Base-by-base conservation (phyloP, 1,139 yeast genomes). In the Wickerhamomyces sp. region DNA sequence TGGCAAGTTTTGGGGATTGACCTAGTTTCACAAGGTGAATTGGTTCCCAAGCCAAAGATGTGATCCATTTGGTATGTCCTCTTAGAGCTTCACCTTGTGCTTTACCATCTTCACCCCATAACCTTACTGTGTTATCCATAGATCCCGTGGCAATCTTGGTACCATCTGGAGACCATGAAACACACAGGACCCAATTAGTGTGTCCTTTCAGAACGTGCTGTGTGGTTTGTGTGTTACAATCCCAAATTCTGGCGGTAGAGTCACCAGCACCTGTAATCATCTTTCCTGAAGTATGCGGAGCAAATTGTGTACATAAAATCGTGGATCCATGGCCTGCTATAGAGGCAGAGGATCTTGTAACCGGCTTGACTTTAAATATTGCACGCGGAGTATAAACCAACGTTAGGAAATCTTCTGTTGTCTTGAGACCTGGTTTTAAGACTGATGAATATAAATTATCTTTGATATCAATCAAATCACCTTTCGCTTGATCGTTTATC, bases 261-360 rank as follows among this genome's bases (percentile, higher is more conserved):
- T 91, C 99, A 30, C 99, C 99, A 8, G 96, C 88, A 30, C 98
- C 99, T 0, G 96, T 83, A 31, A 87, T 93, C 82, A 91, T 78
- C 47, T 89, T 68, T 5, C 91, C 72, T 12, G 93, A 78, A 26
- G 91, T 81, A 52, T 84, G 74, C 23, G 98, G 98, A 1, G 98
- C 94, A 69, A 93, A 91, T 46, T 85, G 91, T 32, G 93, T 83
- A 40, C 96, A 86, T 46, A 91, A 67, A 41, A 91, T 87, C 0
- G 97, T 89, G 5, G 95, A 76, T 1, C 96, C 95, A 55, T 91
- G 99, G 6, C 98, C 98, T 1, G 95, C 77, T 38, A 91, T 89
- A 1, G 96, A 89, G 10, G 95, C 88, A 12, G 89, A 81, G 5
- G 96, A 81, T 51, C 98, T 68, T 1, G 97, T 87, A 16, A 91